Conservation (phyloP, 2,329 filamentous ascomycete species). For the Helicocarpus griseus region DNA sequence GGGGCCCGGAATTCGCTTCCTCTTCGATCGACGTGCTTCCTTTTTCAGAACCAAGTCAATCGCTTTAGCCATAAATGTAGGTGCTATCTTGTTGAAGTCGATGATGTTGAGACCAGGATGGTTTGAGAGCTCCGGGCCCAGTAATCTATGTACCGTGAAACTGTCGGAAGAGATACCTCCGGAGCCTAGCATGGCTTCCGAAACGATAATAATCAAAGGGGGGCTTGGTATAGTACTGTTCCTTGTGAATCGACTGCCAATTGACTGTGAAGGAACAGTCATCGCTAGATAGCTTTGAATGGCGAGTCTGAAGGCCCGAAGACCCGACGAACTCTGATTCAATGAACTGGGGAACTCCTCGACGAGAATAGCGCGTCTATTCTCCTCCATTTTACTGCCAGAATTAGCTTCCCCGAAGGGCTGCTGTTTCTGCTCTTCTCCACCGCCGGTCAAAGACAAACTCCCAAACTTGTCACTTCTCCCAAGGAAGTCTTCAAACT, state of each 20-base stretch:
- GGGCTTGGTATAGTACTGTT: conserved; percentile 40
- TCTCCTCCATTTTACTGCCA: conserved; percentile 17
- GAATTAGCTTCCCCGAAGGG: conserved; percentile 1
- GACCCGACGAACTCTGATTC: conserved; percentile 51
- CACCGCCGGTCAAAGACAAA: conserved; percentile 41
- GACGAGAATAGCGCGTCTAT: conserved; percentile 55
- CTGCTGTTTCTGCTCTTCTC: conserved; percentile 7
- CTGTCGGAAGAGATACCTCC: conserved; percentile 78
- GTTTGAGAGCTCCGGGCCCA: conserved; percentile 75
- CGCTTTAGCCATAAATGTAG: conserved; percentile 75
- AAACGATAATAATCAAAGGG: conserved; percentile 82
- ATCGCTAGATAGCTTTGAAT: conserved; percentile 66
- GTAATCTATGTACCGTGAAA: conserved; percentile 80
- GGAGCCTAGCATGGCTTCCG: conserved; percentile 79
- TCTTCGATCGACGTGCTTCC: conserved; percentile 68
- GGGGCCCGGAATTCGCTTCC: conserved; percentile 66
- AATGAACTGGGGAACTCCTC: conserved; percentile 78
- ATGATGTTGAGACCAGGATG: conserved; percentile 72
- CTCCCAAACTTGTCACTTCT: conserved; percentile 71
- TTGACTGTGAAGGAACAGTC: conserved; percentile 49
- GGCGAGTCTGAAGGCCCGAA: conserved; percentile 64
- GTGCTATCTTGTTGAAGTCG: conserved; percentile 87
- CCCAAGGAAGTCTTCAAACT: conserved; percentile 87
- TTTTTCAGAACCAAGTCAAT: conserved; percentile 74
- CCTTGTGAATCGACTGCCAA: conserved; percentile 27